These are phyloP conservation scores for Smallanthus sonchifolius DNA, from an alignment of 129 eudicot species.

Conservation along the genomic window DNA sequence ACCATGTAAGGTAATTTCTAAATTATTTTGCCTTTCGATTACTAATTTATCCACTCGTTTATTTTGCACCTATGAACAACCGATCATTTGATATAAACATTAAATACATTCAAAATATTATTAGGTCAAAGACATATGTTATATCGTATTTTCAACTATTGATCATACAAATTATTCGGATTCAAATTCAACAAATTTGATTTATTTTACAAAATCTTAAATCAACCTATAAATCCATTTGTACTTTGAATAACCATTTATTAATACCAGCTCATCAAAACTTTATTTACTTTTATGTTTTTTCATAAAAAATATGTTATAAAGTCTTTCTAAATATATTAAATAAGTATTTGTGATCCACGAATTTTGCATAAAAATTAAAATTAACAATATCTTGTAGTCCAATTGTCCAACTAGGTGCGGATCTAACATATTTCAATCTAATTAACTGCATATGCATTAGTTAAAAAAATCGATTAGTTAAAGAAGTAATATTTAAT, in stretches of 20 bases:
- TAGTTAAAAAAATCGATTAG: background rate
- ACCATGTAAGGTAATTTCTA: too few relatives aligned
- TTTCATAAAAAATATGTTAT: background rate
- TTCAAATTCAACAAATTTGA: background rate
- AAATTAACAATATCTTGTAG: background rate
- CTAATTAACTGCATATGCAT: conserved; percentile 6
- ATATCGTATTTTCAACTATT: background rate
- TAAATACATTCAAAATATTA: too few relatives aligned
- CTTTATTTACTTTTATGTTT: background rate
- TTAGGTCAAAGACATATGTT: background rate
- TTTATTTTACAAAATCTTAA: background rate
- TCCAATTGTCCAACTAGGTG: conserved; percentile 9
- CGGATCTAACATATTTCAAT: conserved; percentile 6
- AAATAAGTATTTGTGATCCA: conserved; percentile 13
- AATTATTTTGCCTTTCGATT: too few relatives aligned
- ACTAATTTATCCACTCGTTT: too few relatives aligned
- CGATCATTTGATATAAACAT: too few relatives aligned
- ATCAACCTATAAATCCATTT: background rate
- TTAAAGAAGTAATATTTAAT: background rate
- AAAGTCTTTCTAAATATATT: background rate
- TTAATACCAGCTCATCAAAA: background rate
- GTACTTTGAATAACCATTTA: background rate
- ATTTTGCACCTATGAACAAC: too few relatives aligned
- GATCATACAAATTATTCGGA: background rate
- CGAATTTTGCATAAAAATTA: background rate